Conservation (phyloP, 2,329 filamentous ascomycete genomes). For the Fusarium mexicanum region DNA sequence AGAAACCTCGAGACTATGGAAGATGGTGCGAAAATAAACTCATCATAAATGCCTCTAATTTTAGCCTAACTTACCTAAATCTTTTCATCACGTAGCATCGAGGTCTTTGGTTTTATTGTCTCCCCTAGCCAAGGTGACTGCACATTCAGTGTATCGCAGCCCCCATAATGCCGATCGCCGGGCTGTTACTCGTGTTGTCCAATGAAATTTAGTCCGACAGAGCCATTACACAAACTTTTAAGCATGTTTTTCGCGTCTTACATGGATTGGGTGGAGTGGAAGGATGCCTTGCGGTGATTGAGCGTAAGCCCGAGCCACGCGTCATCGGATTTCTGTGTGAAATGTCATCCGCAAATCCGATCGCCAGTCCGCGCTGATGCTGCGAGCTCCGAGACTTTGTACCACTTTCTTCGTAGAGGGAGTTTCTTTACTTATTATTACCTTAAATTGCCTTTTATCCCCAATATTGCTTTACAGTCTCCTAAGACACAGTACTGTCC, state of each 20-base stretch:
- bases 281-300: background rate
- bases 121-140: too few species aligned
- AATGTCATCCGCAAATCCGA: constrained; percentile 5
- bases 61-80: too few species aligned
- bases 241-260: background rate
- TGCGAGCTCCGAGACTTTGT: background rate
- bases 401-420: rapidly evolving
- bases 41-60: rapidly evolving
- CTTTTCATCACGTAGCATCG: rapidly evolving
- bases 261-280: background rate
- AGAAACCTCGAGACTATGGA: too few species aligned
- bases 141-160: background rate
- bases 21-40: too few species aligned
- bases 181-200: background rate
- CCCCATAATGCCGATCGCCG: background rate
- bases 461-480: too few species aligned
- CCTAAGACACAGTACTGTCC: too few species aligned
- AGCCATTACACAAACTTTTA: background rate
- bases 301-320: background rate
- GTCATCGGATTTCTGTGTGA: constrained; percentile 10
- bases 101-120: too few species aligned
- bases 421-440: rapidly evolving
- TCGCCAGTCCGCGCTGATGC: background rate
- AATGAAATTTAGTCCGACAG: rapidly evolving
- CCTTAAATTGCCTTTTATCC: rapidly evolving